These are phyloP conservation scores for Rhododendron kiyosumense DNA, from an alignment of 148 eudicot genomes.

Conservation along the genomic window DNA sequence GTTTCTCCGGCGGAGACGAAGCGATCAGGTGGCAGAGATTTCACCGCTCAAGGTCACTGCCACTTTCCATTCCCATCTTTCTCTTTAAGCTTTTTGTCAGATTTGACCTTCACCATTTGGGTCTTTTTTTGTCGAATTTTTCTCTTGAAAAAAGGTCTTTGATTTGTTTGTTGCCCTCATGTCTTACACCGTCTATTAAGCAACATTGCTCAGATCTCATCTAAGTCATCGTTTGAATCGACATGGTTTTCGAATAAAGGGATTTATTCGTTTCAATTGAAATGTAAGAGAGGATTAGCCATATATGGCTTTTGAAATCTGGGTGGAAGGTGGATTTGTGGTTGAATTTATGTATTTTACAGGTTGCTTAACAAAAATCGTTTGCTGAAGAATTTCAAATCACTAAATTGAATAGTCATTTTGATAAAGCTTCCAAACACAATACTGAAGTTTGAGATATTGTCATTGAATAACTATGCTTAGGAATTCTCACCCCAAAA, in stretches of 20 bases:
- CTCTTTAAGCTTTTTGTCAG: not conserved
- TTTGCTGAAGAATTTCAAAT: not conserved
- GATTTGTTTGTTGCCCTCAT: not conserved
- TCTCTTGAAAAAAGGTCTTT: not conserved
- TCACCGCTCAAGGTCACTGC: slow-evolving; percentile 4
- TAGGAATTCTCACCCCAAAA: not conserved
- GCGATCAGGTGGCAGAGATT: not conserved
- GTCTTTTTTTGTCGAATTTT: not conserved
- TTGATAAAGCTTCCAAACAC: not conserved
- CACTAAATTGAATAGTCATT: not conserved
- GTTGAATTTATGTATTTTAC: not conserved
- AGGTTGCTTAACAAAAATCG: not conserved
- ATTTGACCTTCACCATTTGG: not conserved
- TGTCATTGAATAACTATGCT: not conserved
- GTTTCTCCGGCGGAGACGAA: slow-evolving; percentile 1
- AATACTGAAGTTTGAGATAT: not conserved
- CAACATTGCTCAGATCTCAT: not conserved
- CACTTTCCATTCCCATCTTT: not conserved
- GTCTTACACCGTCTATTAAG: not conserved
- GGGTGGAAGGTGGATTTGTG: no score
- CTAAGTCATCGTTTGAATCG: not conserved
- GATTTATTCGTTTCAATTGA: not conserved
- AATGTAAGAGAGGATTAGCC: not conserved
- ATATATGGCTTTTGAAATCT: not conserved
- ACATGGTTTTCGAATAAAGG: not conserved